Base-by-base conservation (phyloP, 108 stramenopile genomes). In the Parietichytrium sp. region DNA sequence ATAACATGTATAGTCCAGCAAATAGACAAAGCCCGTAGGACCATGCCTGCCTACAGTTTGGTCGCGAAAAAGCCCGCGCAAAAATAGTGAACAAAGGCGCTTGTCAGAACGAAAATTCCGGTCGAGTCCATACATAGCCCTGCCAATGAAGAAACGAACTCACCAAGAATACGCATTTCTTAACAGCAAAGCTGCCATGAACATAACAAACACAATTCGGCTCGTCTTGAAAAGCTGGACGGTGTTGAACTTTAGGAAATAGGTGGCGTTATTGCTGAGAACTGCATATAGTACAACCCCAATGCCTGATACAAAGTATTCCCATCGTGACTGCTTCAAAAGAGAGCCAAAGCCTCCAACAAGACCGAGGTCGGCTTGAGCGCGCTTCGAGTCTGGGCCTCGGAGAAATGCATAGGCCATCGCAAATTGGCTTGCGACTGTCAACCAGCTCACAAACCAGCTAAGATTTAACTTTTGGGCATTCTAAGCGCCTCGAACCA, bases 151-250 rank as follows among this genome's bases (percentile, higher is more conserved):
- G n/a, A n/a, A n/a, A n/a, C n/a, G n/a, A n/a, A n/a, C n/a, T n/a
- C n/a, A n/a, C n/a, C n/a, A 25, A 10, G 61, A 72, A 25, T 72
- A 72, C 33, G 10, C 20, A n/a, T 42, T 33, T 6, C 61, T n/a
- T 6, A 72, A 23, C 13, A 72, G 33, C 6, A 72, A 20, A 2
- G 61, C 33, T n/a, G 38, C 45, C 10, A n/a, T 42, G 8, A 42
- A 33, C 61, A 72, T 72, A 25, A 72, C 61, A 45, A 72, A 72
- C 23, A 42, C 61, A n/a, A 72, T 20, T 27, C 45, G 36, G 13
- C 38, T 45, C 10, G 61, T 42, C 61, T 45, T 72, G 42, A 72
- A 72, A 42, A 72, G 61, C 61, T 72, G 61, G 8, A 72, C 61
- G 1, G 61, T 72, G 42, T 72, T 72, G 33, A 45, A 72, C 23